A percentile compares a stretch with the other conserved stretches of the same genome.
phyloP scores from a whole-genome alignment of 2,329 filamentous ascomycete species.

The Botrytis aclada region DNA sequence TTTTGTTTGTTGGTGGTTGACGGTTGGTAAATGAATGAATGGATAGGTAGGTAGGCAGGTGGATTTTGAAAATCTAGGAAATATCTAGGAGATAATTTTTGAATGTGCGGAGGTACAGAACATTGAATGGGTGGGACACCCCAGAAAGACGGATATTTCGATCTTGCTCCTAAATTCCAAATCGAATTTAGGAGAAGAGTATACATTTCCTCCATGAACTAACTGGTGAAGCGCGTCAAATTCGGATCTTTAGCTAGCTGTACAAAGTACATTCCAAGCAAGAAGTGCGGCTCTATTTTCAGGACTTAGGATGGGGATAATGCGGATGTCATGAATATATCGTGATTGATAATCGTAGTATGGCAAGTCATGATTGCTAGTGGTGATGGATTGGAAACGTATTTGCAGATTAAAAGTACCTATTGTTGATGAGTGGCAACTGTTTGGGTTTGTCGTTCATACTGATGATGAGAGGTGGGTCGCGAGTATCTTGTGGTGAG shows the following conservation, averaged over 20 bases:
- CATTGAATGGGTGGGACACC: too few species aligned
- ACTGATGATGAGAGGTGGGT: background rate
- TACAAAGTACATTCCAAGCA: background rate
- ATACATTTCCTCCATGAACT: background rate
- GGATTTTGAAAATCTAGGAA: too few species aligned
- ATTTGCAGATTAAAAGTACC: background rate
- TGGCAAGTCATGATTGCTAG: background rate
- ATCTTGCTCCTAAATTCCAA: accelerated
- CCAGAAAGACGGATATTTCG: background rate
- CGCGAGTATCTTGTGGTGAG: background rate
- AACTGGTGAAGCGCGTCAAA: background rate
- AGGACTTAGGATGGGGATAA: accelerated
- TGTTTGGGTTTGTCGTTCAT: background rate
- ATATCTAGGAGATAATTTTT: too few species aligned
- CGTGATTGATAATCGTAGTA: background rate
- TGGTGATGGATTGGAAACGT: background rate
- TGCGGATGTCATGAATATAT: background rate
- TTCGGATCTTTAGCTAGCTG: background rate
- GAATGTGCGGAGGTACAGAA: too few species aligned
- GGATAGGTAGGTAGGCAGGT: too few species aligned
- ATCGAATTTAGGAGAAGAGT: background rate
- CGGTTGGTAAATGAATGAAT: too few species aligned
- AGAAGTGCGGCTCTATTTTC: background rate
- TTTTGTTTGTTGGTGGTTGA: too few species aligned
- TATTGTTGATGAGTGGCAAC: background rate